Conservation (phyloP, 495 filamentous ascomycete species). For the Acidomyces sp. region DNA sequence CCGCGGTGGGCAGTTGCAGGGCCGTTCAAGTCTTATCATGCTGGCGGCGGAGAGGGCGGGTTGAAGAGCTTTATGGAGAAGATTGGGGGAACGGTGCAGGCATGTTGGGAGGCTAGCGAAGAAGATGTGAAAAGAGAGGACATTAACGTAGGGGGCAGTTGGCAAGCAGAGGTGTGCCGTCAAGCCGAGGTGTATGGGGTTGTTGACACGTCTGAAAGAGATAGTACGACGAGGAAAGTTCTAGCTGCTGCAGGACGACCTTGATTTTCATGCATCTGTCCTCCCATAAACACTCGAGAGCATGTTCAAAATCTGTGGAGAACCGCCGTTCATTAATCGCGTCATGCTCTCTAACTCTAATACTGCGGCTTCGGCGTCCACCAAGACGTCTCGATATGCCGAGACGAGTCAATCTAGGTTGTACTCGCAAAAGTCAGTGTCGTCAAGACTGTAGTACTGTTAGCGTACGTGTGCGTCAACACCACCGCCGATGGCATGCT, state of each 20-base stretch:
- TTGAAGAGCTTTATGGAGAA: constrained; percentile 44
- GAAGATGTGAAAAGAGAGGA: constrained; percentile 12
- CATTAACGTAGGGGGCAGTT: constrained; percentile 31
- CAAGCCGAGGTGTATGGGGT: constrained; percentile 25
- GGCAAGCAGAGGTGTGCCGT: constrained; percentile 26
- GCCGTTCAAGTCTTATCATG: constrained; percentile 48
- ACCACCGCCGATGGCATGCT: too few relatives aligned
- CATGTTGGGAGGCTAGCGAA: constrained; percentile 37
- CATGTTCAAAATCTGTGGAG: too few relatives aligned
- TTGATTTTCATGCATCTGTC: too few relatives aligned
- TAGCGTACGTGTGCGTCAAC: constrained; percentile 9
- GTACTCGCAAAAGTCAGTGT: background rate
- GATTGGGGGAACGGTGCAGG: constrained; percentile 42
- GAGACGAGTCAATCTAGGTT: too few relatives aligned
- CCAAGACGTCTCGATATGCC: too few relatives aligned
- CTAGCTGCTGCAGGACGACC: constrained; percentile 20
- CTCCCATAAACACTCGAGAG: too few relatives aligned
- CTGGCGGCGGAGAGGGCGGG: constrained; percentile 43
- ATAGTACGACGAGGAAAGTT: constrained; percentile 24
- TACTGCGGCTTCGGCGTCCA: too few relatives aligned
- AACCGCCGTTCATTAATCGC: too few relatives aligned
- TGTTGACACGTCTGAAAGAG: constrained; percentile 23
- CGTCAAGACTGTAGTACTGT: constrained; percentile 1
- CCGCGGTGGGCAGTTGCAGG: constrained; percentile 45
- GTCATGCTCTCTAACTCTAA: too few relatives aligned